phyloP scores from a whole-genome alignment of 352 stramenopile genomes.

The Thalassiosira oceanica region DNA sequence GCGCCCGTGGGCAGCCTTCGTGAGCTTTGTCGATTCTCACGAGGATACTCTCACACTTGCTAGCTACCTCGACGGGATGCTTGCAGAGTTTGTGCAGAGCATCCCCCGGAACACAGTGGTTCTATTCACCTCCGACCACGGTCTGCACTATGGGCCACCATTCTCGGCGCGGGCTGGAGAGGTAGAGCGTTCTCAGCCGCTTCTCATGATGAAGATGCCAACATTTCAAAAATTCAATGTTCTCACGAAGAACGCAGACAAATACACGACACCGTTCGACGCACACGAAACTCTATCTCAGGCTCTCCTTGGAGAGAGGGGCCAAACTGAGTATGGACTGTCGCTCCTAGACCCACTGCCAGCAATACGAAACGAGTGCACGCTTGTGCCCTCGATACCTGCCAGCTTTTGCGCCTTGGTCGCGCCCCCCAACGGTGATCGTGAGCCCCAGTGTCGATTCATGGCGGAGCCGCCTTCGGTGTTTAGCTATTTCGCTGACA shows the following conservation, averaged over 20 bases:
- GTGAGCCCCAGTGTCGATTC: conserved; percentile 6
- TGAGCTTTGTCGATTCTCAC: conserved; percentile 55
- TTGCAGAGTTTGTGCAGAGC: conserved; percentile 35
- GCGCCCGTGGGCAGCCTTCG: conserved; percentile 52
- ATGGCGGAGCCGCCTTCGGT: conserved; percentile 46
- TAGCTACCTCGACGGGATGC: conserved; percentile 28
- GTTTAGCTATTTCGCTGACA: conserved; percentile 63
- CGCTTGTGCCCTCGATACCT: conserved; percentile 16
- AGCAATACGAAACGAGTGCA: conserved; percentile 9
- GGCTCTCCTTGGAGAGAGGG: conserved; percentile 5
- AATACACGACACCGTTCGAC: conserved; percentile 58
- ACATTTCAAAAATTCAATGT: conserved; percentile 8
- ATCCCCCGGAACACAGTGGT: conserved; percentile 42
- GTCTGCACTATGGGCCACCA: conserved; percentile 55
- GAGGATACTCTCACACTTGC: conserved; percentile 51
- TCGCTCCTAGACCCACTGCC: conserved; percentile 17
- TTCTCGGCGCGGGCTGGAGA: conserved; percentile 31
- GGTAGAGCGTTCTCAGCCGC: conserved; percentile 39
- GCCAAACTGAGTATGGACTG: conserved; percentile 3
- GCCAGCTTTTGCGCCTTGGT: conserved; percentile 18
- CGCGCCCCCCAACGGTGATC: background rate
- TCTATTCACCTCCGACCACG: conserved; percentile 51
- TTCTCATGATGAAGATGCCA: conserved; percentile 45
- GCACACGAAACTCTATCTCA: conserved; percentile 51
- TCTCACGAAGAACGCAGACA: conserved; percentile 24